Evolutionary conservation across 768 basidiomycete species (phyloP).

Genomic region (Mrakia gelida): DNA sequence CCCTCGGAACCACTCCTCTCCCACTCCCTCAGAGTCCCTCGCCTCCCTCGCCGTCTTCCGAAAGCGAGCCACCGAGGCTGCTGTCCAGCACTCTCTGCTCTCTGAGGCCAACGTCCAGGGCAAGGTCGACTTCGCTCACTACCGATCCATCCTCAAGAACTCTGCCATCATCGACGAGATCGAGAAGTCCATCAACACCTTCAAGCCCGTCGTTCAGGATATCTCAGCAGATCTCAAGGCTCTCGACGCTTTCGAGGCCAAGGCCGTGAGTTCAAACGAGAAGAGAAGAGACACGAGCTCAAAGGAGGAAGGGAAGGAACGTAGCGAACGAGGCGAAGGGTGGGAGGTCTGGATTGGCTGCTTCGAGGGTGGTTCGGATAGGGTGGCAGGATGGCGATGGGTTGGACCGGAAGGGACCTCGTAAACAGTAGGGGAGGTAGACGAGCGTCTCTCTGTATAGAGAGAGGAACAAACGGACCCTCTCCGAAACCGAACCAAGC

Average conservation of each 20-base stretch:
- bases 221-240: constrained; percentile 82
- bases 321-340: neutral
- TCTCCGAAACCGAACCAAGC: no score
- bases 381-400: neutral
- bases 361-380: no score
- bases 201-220: constrained; percentile 95
- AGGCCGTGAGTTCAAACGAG: constrained; percentile 65
- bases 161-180: constrained; percentile 84
- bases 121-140: constrained; percentile 83
- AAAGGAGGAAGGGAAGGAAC: neutral
- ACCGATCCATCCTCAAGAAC: constrained; percentile 88
- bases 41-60: constrained; percentile 89
- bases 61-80: constrained; percentile 84
- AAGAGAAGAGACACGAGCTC: neutral
- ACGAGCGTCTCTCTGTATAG: neutral
- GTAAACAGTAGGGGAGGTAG: neutral
- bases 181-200: constrained; percentile 78
- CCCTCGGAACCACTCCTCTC: constrained; percentile 68
- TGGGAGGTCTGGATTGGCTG: neutral
- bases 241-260: constrained; percentile 92
- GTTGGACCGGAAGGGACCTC: neutral
- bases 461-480: neutral
- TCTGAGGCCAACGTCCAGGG: constrained; percentile 51
- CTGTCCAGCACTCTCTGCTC: constrained; percentile 41
- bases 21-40: constrained; percentile 78